Evolutionary conservation across 495 filamentous ascomycete genomes (phyloP).

Genomic region (Podospora sp.): DNA sequence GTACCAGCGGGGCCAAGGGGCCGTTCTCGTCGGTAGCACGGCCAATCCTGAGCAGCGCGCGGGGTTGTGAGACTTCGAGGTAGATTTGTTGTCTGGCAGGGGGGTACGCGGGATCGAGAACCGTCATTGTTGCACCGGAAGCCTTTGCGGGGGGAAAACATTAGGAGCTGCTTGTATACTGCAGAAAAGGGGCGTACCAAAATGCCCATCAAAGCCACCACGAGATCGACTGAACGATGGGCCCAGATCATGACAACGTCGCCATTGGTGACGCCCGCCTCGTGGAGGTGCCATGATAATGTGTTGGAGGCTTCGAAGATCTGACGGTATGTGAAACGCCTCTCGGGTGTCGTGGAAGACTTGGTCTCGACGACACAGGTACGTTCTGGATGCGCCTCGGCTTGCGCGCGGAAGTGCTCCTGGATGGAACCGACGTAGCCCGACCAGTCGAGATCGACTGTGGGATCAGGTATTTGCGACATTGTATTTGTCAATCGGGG

Average conservation of each 20-base stretch:
- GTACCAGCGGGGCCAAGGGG: conserved; percentile 66
- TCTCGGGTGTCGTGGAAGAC: conserved; percentile 56
- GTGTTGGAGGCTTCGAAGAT: conserved; percentile 85
- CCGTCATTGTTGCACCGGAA: conserved; percentile 69
- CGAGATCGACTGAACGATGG: conserved; percentile 75
- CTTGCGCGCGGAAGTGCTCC: conserved; percentile 58
- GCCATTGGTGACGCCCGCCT: conserved; percentile 71
- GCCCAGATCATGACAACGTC: conserved; percentile 96
- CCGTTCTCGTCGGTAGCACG: conserved; percentile 78
- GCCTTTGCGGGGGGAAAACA: conserved; percentile 43
- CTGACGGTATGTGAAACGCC: conserved; percentile 83
- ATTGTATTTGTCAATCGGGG: conserved; percentile 14
- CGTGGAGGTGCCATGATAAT: conserved; percentile 75
- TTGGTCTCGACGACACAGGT: conserved; percentile 84
- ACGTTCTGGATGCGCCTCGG: conserved; percentile 71
- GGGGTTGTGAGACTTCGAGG: conserved; percentile 82
- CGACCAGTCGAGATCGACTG: conserved; percentile 77
- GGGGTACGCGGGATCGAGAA: conserved; percentile 89
- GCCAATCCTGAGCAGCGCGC: conserved; percentile 77
- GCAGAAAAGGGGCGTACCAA: conserved; percentile 37
- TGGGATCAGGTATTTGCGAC: conserved; percentile 68
- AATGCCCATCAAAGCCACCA: conserved; percentile 66
- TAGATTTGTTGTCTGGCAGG: conserved; percentile 87
- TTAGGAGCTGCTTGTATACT: too few relatives aligned
- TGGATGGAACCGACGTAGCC: conserved; percentile 64